Percentiles rank a stretch among this genome's conserved stretches.
phyloP scores from a whole-genome alignment of 2,329 filamentous ascomycete genomes.

The Scorias spongiosa region DNA sequence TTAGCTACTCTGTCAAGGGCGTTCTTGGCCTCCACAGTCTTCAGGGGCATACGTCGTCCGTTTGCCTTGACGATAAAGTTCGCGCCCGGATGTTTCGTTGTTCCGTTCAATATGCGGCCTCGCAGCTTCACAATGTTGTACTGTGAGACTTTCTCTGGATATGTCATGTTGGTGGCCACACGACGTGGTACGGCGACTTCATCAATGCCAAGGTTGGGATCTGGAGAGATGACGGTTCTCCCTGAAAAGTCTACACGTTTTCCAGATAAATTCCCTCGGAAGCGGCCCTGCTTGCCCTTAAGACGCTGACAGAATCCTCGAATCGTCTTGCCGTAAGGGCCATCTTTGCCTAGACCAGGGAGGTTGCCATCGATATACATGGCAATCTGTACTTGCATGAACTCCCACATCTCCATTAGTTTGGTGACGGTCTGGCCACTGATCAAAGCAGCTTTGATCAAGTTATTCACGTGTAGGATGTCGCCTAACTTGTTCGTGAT shows the following conservation, averaged over 20 bases:
- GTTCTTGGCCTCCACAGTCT: constrained; percentile 26
- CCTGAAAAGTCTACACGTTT: constrained; percentile 98
- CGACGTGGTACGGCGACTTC: constrained; percentile 82
- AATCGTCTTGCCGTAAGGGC: constrained; percentile 73
- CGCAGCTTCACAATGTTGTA: constrained; percentile 76
- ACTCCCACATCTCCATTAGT: constrained; percentile 98
- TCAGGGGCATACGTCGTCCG: constrained; percentile 59
- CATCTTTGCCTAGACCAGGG: constrained; percentile 69
- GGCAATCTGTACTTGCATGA: constrained; percentile 82
- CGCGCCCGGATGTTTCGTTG: constrained; percentile 71
- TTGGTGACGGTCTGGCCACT: constrained; percentile 75
- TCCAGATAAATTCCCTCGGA: constrained; percentile 89
- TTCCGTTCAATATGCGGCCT: constrained; percentile 59
- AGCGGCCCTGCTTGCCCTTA: constrained; percentile 94
- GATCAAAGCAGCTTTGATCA: constrained; percentile 67
- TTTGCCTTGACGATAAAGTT: constrained; percentile 65
- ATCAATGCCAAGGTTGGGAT: constrained; percentile 85
- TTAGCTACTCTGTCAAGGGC: constrained; percentile 57
- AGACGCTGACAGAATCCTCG: constrained; percentile 88
- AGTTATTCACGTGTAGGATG: constrained; percentile 81
- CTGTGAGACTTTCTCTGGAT: constrained; percentile 72
- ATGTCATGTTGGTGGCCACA: constrained; percentile 93
- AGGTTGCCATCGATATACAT: constrained; percentile 98
- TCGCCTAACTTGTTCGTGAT: constrained; percentile 94
- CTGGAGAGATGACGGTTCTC: constrained; percentile 91